Evolutionary conservation across 1,284 basidiomycete genomes (phyloP), one percentile per base, ranked within the genome.

Genomic region (Mycosarcoma maydis): DNA sequence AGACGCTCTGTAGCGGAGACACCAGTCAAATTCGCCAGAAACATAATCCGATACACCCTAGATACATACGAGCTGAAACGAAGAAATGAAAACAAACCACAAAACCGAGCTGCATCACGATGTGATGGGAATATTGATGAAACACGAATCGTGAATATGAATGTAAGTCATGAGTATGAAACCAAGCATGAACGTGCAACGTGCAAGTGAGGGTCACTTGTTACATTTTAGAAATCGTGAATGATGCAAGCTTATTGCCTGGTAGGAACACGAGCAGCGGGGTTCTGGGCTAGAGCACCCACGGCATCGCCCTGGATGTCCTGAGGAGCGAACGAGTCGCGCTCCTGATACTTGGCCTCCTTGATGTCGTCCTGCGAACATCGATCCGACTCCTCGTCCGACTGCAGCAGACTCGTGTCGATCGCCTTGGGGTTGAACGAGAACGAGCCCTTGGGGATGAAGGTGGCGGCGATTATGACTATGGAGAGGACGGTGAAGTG

Each of bases 401-500:
- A 19, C 42, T 69, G 60, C 44, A 70, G 49, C 22, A 64, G 60
- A 30, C 46, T 47, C 1, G 30, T 57, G 53, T 77, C 73, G 72
- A 82, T 73, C 30, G 75, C 43, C 59, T 77, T 76, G 46, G 82
- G 82, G 77, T 83, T 83, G 73, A 82, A 50, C 6, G 80, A 46
- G 34, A 83, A 42, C 2, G 79, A 73, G 22, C 83, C 82, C 40
- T 64, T 66, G 41, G 81, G 82, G 47, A 83, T 77, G 52, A 80
- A 72, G 19, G 83, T 81, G 6, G 81, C 70, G 29, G 73, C 56
- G 26, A 83, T 61, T 67, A 83, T 80, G 58, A 83, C 72, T 24
- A 68, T 75, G 19, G 73, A 76, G 39, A 82, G 67, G 38, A 83
- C 72, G 32, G 74, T 76, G 69, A 83, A 83, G 51, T 83, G 80